Evolutionary conservation across 1,284 basidiomycete genomes (phyloP).

Genomic region (Pseudozyma sp.): DNA sequence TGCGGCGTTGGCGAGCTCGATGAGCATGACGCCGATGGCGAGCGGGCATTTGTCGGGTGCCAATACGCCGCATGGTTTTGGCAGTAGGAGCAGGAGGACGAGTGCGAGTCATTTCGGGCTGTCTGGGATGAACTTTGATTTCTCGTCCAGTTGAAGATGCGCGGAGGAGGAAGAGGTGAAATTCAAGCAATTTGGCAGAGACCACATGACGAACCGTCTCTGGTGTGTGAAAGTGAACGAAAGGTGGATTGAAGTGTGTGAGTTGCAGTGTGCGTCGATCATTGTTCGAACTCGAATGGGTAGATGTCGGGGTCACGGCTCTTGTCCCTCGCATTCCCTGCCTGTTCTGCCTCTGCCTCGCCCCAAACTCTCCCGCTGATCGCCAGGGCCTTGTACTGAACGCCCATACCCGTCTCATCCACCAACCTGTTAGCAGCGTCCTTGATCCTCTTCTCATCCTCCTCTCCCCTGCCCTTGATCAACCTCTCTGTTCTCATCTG

Average conservation of each 20-base stretch:
- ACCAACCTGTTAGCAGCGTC: constrained; percentile 72
- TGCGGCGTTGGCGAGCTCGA: constrained; percentile 24
- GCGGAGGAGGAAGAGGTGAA: background rate
- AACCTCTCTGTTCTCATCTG: constrained; percentile 75
- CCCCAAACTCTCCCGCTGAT: constrained; percentile 41
- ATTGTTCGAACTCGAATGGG: constrained; percentile 38
- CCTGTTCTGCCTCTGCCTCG: background rate
- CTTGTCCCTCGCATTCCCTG: background rate
- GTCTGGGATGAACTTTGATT: constrained; percentile 38
- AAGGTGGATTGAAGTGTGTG: background rate
- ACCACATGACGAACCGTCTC: too few relatives aligned
- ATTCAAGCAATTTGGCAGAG: background rate
- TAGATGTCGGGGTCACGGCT: constrained; percentile 20
- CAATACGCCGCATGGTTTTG: constrained; percentile 35
- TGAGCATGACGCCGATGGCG: constrained; percentile 33
- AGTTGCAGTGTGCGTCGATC: background rate
- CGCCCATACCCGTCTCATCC: constrained; percentile 73
- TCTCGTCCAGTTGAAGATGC: constrained; percentile 2
- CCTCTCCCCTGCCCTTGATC: constrained; percentile 71
- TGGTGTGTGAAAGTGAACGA: background rate
- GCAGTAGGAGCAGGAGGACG: constrained; percentile 26
- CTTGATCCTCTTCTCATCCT: constrained; percentile 72
- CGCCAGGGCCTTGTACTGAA: constrained; percentile 74
- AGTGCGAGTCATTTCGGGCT: constrained; percentile 40
- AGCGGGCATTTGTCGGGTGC: constrained; percentile 30